Evolutionary conservation across 257 asterid species (phyloP).

Genomic region (Nicotiana knightiana): DNA sequence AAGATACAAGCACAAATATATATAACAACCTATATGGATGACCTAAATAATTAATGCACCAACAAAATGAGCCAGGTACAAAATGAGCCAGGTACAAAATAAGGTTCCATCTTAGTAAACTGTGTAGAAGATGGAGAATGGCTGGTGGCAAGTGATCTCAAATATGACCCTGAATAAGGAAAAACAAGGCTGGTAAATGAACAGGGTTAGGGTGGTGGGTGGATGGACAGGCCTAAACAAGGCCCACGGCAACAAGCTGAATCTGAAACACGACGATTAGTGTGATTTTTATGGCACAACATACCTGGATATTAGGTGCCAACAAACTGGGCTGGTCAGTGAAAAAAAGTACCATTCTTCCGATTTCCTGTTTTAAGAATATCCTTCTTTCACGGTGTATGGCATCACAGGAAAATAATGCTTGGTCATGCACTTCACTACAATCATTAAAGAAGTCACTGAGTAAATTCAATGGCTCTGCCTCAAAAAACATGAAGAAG

Average conservation of each 20-base stretch:
- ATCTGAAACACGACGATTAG: not conserved
- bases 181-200: not conserved
- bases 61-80: not conserved
- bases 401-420: conserved; percentile 73
- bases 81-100: not conserved
- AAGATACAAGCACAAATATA: not conserved
- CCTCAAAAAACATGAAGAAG: conserved; percentile 19
- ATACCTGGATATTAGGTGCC: conserved; percentile 99
- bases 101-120: not conserved
- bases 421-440: conserved; percentile 98
- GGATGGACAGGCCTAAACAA: not conserved
- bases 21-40: not conserved
- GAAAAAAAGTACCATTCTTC: conserved; percentile 95
- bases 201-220: not conserved
- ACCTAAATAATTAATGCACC: not conserved
- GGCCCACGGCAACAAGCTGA: not conserved
- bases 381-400: conserved; percentile 89
- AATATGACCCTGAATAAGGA: not conserved
- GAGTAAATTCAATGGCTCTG: conserved; percentile 13
- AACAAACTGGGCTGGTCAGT: conserved; percentile 96
- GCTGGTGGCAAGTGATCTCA: not conserved
- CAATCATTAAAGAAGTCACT: conserved; percentile 23
- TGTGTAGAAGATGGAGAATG: not conserved
- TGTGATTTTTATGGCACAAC: not conserved
- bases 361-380: conserved; percentile 92